Conservation (phyloP, 2,329 filamentous ascomycete genomes). For the Botryotinia calthae region DNA sequence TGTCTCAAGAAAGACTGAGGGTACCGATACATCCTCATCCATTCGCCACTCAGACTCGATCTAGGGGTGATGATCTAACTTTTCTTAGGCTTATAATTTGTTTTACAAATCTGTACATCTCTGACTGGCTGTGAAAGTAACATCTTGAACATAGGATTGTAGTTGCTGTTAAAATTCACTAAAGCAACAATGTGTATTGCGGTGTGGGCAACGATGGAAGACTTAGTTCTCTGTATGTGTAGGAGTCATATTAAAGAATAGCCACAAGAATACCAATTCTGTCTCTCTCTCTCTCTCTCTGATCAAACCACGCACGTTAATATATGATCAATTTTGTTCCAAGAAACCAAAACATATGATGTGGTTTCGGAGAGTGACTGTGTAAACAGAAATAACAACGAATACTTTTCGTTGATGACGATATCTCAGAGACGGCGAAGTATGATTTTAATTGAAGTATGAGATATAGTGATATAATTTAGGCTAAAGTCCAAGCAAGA, state of each 20-base stretch:
- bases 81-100: too few species aligned
- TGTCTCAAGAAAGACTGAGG: rapidly evolving
- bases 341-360: not conserved
- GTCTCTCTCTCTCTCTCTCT: too few species aligned
- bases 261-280: not conserved
- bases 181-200: not conserved
- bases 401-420: not conserved
- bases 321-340: not conserved
- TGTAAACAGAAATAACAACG: not conserved
- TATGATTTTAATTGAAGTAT: too few species aligned
- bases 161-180: too few species aligned
- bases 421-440: not conserved
- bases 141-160: not conserved
- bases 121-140: too few species aligned
- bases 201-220: too few species aligned
- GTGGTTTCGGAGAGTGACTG: not conserved
- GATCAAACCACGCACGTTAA: not conserved
- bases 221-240: not conserved
- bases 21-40: not conserved
- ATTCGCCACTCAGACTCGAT: not conserved
- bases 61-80: not conserved
- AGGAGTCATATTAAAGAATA: not conserved
- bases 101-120: not conserved
- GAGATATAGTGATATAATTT: too few species aligned
- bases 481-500: not conserved